Evolutionary conservation across 139 green algal genomes (phyloP).

Genomic region (Pedinophyceae sp.): DNA sequence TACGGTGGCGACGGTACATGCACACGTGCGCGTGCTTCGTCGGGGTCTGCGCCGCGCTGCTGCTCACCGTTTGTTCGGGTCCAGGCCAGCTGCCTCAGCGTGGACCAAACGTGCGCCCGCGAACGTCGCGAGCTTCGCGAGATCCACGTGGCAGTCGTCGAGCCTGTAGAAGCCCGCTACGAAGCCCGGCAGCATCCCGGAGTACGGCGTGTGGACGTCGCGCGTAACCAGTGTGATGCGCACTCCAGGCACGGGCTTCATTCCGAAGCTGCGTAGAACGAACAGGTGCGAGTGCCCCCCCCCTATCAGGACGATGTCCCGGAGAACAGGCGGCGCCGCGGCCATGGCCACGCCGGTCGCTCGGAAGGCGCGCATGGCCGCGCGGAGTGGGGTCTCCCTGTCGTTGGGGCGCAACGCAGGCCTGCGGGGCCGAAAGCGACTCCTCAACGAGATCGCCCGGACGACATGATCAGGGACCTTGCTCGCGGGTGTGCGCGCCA

Average conservation of each 20-base stretch:
- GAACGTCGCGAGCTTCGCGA: constrained; percentile 49
- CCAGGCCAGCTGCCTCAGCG: constrained; percentile 38
- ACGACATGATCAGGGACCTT: too few species aligned
- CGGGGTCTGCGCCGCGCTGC: constrained; percentile 14
- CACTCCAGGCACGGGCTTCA: constrained; percentile 53
- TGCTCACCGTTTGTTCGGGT: too few species aligned
- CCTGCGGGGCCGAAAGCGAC: too few species aligned
- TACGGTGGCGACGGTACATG: too few species aligned
- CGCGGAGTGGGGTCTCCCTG: too few species aligned
- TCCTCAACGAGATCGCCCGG: too few species aligned
- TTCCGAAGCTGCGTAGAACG: constrained; percentile 58
- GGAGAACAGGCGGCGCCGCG: too few species aligned
- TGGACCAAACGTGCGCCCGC: constrained; percentile 57
- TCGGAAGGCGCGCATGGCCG: too few species aligned
- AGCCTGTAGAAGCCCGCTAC: constrained; percentile 76
- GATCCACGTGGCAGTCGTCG: constrained; percentile 88
- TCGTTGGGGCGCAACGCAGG: too few species aligned
- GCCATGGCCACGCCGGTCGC: too few species aligned
- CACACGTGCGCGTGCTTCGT: too few species aligned
- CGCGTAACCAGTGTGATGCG: constrained; percentile 71
- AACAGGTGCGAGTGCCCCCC: constrained; percentile 68
- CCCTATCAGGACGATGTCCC: constrained; percentile 77
- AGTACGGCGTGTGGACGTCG: constrained; percentile 81
- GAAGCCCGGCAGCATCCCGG: constrained; percentile 91
- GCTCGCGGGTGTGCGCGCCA: too few species aligned